These are phyloP conservation scores for Rosellinia necatrix DNA, from an alignment of 2,329 filamentous ascomycete species.

Conservation along the genomic window DNA sequence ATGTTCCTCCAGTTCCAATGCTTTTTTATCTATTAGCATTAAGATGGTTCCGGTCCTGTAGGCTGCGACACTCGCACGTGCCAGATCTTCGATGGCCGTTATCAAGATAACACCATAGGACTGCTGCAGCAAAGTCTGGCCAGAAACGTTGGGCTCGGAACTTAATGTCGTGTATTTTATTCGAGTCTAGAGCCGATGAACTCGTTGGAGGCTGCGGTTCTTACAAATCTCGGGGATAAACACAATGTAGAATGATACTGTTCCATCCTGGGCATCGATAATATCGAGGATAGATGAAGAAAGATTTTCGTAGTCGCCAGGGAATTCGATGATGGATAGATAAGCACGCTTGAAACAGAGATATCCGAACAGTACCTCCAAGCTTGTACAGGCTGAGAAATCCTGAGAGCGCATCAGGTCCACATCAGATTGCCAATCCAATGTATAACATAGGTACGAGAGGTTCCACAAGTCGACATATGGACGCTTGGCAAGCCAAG, in stretches of 20 bases:
- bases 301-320: neutral
- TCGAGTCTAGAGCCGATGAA: no score
- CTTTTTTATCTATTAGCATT: no score
- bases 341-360: neutral
- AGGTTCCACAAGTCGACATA: constrained; percentile 11
- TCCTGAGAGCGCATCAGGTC: neutral
- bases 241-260: neutral
- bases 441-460: constrained; percentile 14
- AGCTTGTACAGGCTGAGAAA: neutral
- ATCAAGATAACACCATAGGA: no score
- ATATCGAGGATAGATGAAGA: neutral
- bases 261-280: neutral
- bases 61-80: no score
- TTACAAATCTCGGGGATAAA: no score
- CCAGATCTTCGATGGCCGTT: no score
- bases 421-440: neutral
- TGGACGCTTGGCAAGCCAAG: constrained; percentile 8
- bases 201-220: no score
- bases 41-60: no score
- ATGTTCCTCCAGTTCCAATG: no score
- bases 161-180: no score
- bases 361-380: neutral
- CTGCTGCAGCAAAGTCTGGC: no score
- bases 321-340: neutral
- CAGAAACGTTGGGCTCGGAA: no score